phyloP scores from a whole-genome alignment of 345 rosid genomes.

The Mercurialis annua region DNA sequence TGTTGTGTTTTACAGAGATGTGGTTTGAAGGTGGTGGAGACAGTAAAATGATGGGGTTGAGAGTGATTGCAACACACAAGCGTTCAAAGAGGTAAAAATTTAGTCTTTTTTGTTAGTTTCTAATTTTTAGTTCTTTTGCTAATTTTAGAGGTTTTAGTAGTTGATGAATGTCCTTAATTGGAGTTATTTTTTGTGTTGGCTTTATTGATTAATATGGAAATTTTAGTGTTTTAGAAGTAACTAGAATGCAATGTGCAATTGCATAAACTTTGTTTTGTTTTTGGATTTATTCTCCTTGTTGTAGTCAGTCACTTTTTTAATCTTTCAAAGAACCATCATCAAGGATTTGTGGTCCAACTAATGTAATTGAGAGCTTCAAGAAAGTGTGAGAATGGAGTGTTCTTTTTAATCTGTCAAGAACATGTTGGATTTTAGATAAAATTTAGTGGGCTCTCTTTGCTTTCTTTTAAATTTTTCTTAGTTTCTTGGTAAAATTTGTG shows the following conservation, averaged over 20 bases:
- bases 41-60: constrained; percentile 51
- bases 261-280: constrained; percentile 5
- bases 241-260: neutral
- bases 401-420: constrained; percentile 10
- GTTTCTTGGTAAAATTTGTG: constrained; percentile 1
- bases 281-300: constrained; percentile 26
- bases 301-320: constrained; percentile 10
- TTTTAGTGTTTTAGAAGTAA: constrained; percentile 15
- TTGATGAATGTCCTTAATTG: constrained; percentile 32
- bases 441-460: constrained; percentile 1
- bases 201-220: constrained; percentile 16
- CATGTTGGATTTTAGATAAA: constrained; percentile 4
- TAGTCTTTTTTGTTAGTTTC: constrained; percentile 27
- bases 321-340: constrained; percentile 13
- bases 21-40: constrained; percentile 50
- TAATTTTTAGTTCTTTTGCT: constrained; percentile 13
- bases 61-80: constrained; percentile 52
- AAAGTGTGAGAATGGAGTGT: constrained; percentile 8
- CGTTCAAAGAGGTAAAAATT: constrained; percentile 79
- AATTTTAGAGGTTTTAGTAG: constrained; percentile 17
- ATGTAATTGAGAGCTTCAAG: constrained; percentile 18
- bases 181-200: constrained; percentile 26
- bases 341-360: constrained; percentile 20
- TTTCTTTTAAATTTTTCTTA: neutral
- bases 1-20: constrained; percentile 38